Base-by-base conservation (phyloP, 257 asterid genomes). In the Gentiana macrophylla region DNA sequence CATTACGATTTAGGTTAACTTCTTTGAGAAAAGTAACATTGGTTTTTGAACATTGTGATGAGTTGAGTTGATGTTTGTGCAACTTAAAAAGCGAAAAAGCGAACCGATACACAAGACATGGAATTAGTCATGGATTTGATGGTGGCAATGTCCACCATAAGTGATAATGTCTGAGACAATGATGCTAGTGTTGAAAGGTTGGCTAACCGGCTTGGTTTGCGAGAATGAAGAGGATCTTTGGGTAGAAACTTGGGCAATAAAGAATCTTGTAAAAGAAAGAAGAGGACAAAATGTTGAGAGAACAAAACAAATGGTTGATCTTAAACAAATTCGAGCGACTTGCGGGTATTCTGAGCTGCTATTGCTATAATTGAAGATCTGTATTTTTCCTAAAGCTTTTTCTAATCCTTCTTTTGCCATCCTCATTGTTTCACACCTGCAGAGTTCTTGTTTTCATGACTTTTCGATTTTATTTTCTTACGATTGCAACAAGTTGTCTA, bases 61-160 rank as follows among this genome's bases (percentile, higher is more conserved):
- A 96, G 81, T 87, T 49, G 86, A 91, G 72, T 62, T 74, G 60
- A 73, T 81, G 61, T 67, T 74, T 6, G 56, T 52, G 49, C 96
- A 91, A 50, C 73, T 91, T 12, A 79, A 58, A 66, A 91, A 66
- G 81, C 95, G 33, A 84, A 77, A 49, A 74, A 61, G 65, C 59
- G 95, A 70, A 75, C 76, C 0, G 93, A 84, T 41, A 76, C 88
- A 0, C 96, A 87, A 64, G 98, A 91, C 70, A 91, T 91, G 86
- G 98, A 91, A 64, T 84, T 91, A 1, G 67, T 86, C 1, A 87
- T 91, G 95, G 98, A 87, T 70, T 60, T 87, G 70, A 86, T 91
- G 95, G 94, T 84, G 50, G 88, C 74, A 0, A 61, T 79, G 6
- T 87, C 94, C 15, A 70, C 80, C 1, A 73, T 70, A 52, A 52